Base-by-base conservation (phyloP, 2,329 filamentous ascomycete genomes). In the Phaeosphaeriaceae sp. region DNA sequence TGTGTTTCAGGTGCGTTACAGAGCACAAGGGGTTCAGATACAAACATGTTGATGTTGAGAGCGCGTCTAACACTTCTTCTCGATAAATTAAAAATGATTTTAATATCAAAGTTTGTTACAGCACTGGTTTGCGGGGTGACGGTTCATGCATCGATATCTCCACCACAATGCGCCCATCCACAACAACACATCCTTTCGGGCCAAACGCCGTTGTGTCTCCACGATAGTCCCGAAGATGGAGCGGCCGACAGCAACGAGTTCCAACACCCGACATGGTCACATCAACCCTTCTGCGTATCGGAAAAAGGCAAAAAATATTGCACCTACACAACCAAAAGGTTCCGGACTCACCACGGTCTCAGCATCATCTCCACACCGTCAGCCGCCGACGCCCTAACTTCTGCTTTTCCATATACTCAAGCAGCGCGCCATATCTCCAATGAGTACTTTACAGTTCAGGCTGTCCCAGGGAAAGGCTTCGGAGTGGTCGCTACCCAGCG, bases 391-490 rank as follows among this genome's bases (percentile, higher is more conserved):
- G 57, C 57, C 9, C 61, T 65, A 31, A 54, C 59, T 7, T 40
- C 53, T n/a, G 55, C 60, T 25, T 65, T 66, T 19, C 22, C 49
- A 21, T 44, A 54, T 21, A 53, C 58, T 15, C 40, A 24, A 15
- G 40, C 53, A 13, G 52, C 45, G 7, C 45, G 42, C 2, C 31
- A 40, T 19, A 13, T 48, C 10, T 48, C 49, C 13, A 21, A 55
- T 19, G 33, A 57, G 15, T 31, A 48, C 11, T 58, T 65, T n/a
- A 58, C 60, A 50, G 62, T 71, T 9, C 58, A 51, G 19, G 47
- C 56, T 11, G 58, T 71, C 6, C 61, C 62, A 7, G 62, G 66
- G 17, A 70, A 71, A 56, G 69, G 69, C 19, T 69, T 67, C 60
- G 67, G 67, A 11, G 51, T 70, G 13, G 47, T 68, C 21, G 62